Evolutionary conservation across 192 early-diverging fungal species (phyloP), one percentile per base, ranked within the genome.

Genomic region (Umbelopsis sp.): DNA sequence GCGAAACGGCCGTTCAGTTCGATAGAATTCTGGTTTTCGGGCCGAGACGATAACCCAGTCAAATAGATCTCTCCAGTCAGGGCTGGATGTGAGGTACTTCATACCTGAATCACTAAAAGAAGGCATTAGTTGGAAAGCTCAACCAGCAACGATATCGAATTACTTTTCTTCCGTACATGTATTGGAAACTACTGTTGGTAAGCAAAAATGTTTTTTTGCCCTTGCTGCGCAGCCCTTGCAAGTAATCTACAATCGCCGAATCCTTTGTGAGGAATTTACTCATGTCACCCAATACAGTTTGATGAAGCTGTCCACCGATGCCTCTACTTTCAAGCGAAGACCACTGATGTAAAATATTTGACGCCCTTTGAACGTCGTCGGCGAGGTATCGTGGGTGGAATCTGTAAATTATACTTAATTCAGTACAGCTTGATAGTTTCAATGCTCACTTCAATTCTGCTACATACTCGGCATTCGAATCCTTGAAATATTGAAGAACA

Each of bases 351-450:
- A 89, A 74, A n/a, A 84, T 79, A 41, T 81, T 72, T 45, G 82
- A 86, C 0, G 84, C 84, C 0, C 78, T 51, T 10, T 78, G 78
- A 3, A 89, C 81, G 46, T 89, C 87, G 44, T 89, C 87, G 4
- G 81, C 83, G 21, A 89, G 74, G 49, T 87, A 89, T n/a, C 85
- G 81, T 58, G 87, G 84, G 49, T 89, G 87, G 58, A 89, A 89
- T 30, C 76, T 77, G 20, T 20, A 68, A 25, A 2, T 21, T 3
- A 49, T 49, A 49, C 20, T 20, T 10, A 21, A 16, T 5, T 49
- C 12, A 49, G 48, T 49, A 20, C 16, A 20, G 48, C 48, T 10
- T 3, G 18, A 49, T 1, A 41, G 5, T 9, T 41, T 6, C 10
- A 1, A 41, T 10, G 37, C 0, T 41, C 37, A 41, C 37, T 41